Evolutionary conservation across 2,329 filamentous ascomycete species (phyloP).

Genomic region (Stagonosporopsis rhizophila): DNA sequence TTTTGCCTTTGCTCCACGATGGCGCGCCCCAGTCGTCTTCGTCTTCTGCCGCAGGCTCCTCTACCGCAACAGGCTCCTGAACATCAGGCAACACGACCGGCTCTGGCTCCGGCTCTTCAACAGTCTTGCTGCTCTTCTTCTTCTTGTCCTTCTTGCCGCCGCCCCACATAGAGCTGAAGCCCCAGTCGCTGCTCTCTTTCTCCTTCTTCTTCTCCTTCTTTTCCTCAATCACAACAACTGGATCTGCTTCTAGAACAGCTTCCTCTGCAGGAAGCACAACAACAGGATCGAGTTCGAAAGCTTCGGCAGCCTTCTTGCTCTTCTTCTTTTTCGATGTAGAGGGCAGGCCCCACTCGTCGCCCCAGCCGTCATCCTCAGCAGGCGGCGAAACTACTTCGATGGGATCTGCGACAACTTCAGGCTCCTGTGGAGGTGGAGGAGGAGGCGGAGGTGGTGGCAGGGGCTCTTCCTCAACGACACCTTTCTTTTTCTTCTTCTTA

Average conservation of each 20-base stretch:
- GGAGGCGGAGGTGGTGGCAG: conserved; percentile 26
- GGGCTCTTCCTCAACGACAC: conserved; percentile 31
- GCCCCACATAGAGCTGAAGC: conserved; percentile 49
- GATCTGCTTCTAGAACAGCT: conserved; percentile 45
- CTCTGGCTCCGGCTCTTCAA: conserved; percentile 35
- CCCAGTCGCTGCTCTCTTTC: conserved; percentile 45
- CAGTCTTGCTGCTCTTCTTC: conserved; percentile 53
- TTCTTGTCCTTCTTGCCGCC: conserved; percentile 52
- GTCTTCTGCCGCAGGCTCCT: conserved; percentile 58
- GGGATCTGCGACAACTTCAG: conserved; percentile 24
- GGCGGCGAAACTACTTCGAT: conserved; percentile 19
- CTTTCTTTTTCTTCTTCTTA: conserved; percentile 39
- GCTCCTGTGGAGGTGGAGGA: conserved; percentile 27
- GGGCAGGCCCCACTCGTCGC: conserved; percentile 33
- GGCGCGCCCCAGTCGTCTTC: conserved; percentile 66
- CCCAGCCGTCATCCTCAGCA: conserved; percentile 39
- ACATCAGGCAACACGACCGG: conserved; percentile 36
- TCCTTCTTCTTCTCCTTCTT: conserved; percentile 41
- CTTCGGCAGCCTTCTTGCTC: conserved; percentile 47
- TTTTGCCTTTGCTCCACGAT: conserved; percentile 60
- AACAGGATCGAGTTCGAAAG: conserved; percentile 26
- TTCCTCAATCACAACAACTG: conserved; percentile 33
- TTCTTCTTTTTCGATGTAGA: conserved; percentile 33
- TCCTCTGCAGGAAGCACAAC: conserved; percentile 11
- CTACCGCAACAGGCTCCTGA: conserved; percentile 56